Conservation (phyloP, 2,329 filamentous ascomycete genomes). For the Alternaria incomplexa region DNA sequence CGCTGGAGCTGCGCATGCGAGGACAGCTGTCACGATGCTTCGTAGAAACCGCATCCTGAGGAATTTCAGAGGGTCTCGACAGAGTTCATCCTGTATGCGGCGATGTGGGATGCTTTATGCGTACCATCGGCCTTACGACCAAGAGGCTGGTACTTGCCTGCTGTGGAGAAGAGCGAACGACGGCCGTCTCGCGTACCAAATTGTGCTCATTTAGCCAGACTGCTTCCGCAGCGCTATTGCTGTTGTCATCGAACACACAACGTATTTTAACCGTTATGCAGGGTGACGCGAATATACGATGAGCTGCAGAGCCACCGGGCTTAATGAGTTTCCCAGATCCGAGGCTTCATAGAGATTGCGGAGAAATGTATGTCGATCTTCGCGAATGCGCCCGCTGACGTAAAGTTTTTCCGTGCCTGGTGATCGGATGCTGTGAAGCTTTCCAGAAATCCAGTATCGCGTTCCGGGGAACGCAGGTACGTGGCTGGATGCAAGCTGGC, state of each 20-base stretch:
- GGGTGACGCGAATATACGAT: background rate
- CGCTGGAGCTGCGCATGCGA: background rate
- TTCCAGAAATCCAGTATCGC: background rate
- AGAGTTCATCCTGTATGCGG: background rate
- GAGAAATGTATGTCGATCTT: background rate
- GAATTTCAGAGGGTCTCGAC: background rate
- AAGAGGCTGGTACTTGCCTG: background rate
- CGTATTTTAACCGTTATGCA: background rate
- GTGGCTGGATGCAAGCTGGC: background rate
- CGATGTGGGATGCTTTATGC: background rate
- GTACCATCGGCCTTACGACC: background rate
- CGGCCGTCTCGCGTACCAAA: background rate
- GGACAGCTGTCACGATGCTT: background rate
- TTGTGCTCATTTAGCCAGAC: background rate
- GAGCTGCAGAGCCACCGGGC: background rate
- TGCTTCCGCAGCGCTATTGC: background rate
- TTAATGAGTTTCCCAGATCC: background rate
- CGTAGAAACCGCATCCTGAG: background rate
- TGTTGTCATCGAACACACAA: background rate
- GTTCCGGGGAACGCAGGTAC: background rate
- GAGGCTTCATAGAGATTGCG: background rate
- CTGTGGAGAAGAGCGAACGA: background rate
- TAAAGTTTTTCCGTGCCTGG: background rate
- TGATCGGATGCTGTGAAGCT: background rate
- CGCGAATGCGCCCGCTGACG: background rate